Conservation (phyloP, 192 early-diverging fungal genomes). For the Coemansia sp. region DNA sequence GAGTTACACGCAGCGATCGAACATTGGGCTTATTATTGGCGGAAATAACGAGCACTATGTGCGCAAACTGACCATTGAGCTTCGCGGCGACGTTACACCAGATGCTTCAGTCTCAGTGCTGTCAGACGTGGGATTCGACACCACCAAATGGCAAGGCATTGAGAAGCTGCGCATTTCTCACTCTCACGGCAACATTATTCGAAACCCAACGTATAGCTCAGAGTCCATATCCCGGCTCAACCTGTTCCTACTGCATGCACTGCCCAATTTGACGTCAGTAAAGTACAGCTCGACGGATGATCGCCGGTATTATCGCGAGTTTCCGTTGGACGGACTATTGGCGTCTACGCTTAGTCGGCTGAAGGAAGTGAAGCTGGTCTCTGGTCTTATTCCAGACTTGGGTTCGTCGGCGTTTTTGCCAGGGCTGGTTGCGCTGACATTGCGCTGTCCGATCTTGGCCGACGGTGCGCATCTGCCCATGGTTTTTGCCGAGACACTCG, state of each 20-base stretch:
- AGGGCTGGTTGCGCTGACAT: constrained; percentile 23
- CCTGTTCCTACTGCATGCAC: constrained; percentile 27
- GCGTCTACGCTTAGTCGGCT: constrained; percentile 31
- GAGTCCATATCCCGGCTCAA: constrained; percentile 38
- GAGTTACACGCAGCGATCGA: constrained; percentile 8
- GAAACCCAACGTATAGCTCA: constrained; percentile 5
- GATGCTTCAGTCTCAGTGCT: constrained; percentile 19
- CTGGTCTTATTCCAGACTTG: constrained; percentile 32
- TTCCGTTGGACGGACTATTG: constrained; percentile 36
- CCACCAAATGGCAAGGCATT: constrained; percentile 15
- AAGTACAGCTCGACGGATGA: constrained; percentile 30
- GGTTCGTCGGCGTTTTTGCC: constrained; percentile 37
- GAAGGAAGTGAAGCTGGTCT: constrained; percentile 2
- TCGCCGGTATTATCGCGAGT: constrained; percentile 29
- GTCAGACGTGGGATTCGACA: constrained; percentile 19
- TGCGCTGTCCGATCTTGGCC: constrained; percentile 25
- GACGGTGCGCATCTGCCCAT: constrained; percentile 28
- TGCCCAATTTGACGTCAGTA: constrained; percentile 34
- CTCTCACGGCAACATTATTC: constrained; percentile 18
- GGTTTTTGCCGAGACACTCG: constrained; percentile 39
- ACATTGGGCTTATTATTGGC: constrained; percentile 26
- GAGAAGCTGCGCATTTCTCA: constrained; percentile 22
- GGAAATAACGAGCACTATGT: constrained; percentile 22
- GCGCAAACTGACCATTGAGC: constrained; percentile 24
- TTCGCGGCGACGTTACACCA: constrained; percentile 32